Evolutionary conservation across 768 basidiomycete genomes (phyloP).

Genomic region (Heimioporus sp.): DNA sequence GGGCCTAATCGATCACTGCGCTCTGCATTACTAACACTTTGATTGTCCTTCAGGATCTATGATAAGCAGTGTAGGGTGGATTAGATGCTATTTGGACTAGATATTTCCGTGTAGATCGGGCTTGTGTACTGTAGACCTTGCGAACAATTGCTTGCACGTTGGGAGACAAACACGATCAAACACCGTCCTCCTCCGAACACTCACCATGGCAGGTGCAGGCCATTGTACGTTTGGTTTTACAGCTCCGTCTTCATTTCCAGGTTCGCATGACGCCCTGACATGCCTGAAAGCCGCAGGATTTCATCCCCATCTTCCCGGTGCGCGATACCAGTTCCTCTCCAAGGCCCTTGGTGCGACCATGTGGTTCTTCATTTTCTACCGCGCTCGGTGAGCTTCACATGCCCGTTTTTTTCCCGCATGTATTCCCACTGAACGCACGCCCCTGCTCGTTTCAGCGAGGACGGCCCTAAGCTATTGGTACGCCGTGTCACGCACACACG

Average conservation of each 20-base stretch:
- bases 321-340: slow-evolving; percentile 72
- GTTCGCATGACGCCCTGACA: neutral
- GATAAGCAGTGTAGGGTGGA: neutral
- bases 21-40: neutral
- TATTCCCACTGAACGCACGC: no score
- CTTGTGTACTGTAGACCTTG: neutral
- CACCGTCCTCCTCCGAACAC: slow-evolving; percentile 18
- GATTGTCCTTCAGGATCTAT: slow-evolving; percentile 5
- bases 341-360: slow-evolving; percentile 89
- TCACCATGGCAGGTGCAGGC: slow-evolving; percentile 33
- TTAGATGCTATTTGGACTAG: neutral
- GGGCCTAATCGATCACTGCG: neutral
- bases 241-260: neutral
- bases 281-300: slow-evolving; percentile 64
- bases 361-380: slow-evolving; percentile 99
- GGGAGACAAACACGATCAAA: slow-evolving; percentile 26
- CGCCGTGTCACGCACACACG: neutral
- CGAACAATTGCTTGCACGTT: neutral
- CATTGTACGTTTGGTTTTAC: slow-evolving; percentile 23
- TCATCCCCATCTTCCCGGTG: slow-evolving; percentile 81
- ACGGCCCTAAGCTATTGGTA: slow-evolving; percentile 74
- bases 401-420: neutral
- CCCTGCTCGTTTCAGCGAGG: slow-evolving; percentile 48
- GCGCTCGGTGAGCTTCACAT: slow-evolving; percentile 68
- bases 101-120: neutral